Evolutionary conservation across 352 stramenopile species (phyloP), one percentile per base, ranked within the genome.

Genomic region (Blastocystis sp.): DNA sequence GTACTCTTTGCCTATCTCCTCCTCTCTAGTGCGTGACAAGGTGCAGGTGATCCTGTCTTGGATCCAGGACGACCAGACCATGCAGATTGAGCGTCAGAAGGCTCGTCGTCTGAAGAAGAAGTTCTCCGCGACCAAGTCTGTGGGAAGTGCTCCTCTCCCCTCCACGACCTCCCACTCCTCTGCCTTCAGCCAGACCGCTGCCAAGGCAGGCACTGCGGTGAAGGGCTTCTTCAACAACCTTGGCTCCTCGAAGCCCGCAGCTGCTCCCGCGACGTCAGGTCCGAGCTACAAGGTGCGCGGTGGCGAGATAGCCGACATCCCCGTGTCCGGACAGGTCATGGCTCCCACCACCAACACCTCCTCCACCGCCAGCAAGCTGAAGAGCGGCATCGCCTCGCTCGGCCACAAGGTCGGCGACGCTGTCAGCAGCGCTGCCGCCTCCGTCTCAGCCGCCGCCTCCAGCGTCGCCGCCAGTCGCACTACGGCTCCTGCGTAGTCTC

Each of bases 71-170:
- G 59, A 89, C 55, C n/a, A 76, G 13, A 89, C 43, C 2, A 89
- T 89, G 63, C 63, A 79, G 47, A n/a, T 76, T 3, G 78, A 89
- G 66, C 63, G 78, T 65, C 63, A 76, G 78, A 89, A 89, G 78
- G 78, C 78, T 4, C 63, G 56, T 37, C 63, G 66, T 63, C 66
- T 89, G 63, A 89, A 89, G 55, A 89, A 65, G 47, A 89, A 89
- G 78, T 89, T 89, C 55, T 59, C 78, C 8, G 39, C 37, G 0
- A 69, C 53, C 20, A 89, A 79, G 78, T 79, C 63, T 5, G 63
- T 76, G 18, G 78, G 78, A 37, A 68, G 41, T 30, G 55, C 63
- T 18, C 78, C 78, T 53, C 37, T 47, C 26, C 34, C 69, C 26
- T 11, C 47, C 24, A 39, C 66, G 9, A n/a, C 50, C 50, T 59